Base-by-base conservation (phyloP, 768 basidiomycete species). In the Mycena galopus region DNA sequence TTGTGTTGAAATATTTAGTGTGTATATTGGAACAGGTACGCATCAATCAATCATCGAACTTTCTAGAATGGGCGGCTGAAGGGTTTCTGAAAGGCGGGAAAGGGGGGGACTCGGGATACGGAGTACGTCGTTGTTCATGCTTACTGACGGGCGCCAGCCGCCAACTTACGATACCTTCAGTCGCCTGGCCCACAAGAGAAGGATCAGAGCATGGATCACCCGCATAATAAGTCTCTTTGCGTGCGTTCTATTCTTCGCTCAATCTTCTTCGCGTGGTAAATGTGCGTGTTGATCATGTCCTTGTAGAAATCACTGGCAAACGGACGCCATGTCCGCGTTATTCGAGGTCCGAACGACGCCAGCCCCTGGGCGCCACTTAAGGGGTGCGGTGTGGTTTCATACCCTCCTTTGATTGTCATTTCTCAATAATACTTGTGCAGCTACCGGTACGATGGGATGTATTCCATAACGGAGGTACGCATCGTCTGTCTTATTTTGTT, bases 381-480 rank as follows among this genome's bases (percentile, higher is more conserved):
- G 1, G 67, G 67, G 67, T 69, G 44, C 0, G 50, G 14, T 9
- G 8, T 3, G 21, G 12, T 17, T 11, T 53, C 29, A 1, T 2
- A n/a, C n/a, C n/a, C 2, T 21, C 35, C 16, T 2, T 21, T 51
- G 21, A 39, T 29, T n/a, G n/a, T 60, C 19, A 33, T 27, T n/a
- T 12, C 35, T 29, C 8, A 11, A 42, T 42, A 7, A 42, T 42
- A 19, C 7, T 42, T 56, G 2, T 55, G 16, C 50, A 69, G 67
- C 27, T 69, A 69, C 33, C 59, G 67, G 17, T 69, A 69, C 33
- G 67, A 69, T 19, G 67, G 67, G 1, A 8, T 69, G 25, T 69
- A 69, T 27, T 3, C 35, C 4, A 27, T 69, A n/a, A 61, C 59
- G 6, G 27, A 69, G 33, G 67, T 68, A 21, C 10, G 44, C n/a